Evolutionary conservation across 176 grass and related monocot species (phyloP).

Genomic region (Echinochloa phyllopogon): DNA sequence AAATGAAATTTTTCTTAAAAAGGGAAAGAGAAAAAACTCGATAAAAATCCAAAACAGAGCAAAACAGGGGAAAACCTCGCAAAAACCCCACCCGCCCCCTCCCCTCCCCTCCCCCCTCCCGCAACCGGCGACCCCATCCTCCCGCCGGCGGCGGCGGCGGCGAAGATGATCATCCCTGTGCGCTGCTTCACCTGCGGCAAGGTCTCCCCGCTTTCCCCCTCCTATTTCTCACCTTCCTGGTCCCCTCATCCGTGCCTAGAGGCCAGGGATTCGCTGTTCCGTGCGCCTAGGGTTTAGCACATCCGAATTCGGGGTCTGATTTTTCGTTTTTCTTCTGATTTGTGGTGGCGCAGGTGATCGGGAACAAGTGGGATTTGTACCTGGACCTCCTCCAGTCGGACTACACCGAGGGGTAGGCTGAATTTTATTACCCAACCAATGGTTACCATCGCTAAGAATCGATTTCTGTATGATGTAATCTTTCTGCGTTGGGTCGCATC

Average conservation of each 20-base stretch:
- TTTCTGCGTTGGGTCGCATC: not conserved
- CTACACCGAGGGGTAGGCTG: conserved; percentile 59
- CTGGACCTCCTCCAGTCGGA: conserved; percentile 75
- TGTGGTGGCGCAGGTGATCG: conserved; percentile 58
- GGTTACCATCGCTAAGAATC: not conserved
- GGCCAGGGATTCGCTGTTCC: not conserved
- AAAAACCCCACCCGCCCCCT: not conserved
- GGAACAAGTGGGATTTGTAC: conserved; percentile 78
- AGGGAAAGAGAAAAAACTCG: not conserved
- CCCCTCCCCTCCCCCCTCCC: not conserved
- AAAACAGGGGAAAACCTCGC: not conserved
- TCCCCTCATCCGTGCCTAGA: not conserved
- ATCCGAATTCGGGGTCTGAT: not conserved
- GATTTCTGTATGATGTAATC: not conserved
- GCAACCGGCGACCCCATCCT: not conserved
- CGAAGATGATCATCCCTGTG: conserved; percentile 76
- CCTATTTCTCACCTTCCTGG: not conserved
- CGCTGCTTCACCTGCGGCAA: conserved; percentile 84
- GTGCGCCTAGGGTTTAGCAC: not conserved
- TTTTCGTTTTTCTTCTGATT: not conserved
- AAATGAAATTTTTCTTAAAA: not conserved
- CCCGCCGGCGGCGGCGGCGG: conserved; percentile 19
- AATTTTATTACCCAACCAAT: not conserved
- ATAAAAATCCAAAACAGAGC: not conserved
- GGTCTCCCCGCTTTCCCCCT: conserved; percentile 12